These are phyloP conservation scores for Moesziomyces globuligerus DNA, from an alignment of 1,284 basidiomycete genomes.

Conservation along the genomic window DNA sequence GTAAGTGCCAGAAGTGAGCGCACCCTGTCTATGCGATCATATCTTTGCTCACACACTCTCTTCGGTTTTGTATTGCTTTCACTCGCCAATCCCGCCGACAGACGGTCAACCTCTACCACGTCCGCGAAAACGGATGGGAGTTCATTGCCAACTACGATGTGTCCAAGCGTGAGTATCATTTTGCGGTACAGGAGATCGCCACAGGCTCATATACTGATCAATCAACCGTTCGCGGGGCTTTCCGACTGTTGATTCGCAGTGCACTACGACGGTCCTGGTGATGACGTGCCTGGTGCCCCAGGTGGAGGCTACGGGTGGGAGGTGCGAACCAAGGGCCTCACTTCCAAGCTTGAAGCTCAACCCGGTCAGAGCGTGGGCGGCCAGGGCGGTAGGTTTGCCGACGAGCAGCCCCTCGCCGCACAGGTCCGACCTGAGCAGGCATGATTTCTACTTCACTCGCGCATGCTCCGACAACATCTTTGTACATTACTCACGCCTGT, in stretches of 20 bases:
- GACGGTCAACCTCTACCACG: conserved; percentile 93
- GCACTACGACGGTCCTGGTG: conserved; percentile 64
- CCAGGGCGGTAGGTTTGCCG: conserved; percentile 47
- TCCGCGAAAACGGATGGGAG: conserved; percentile 84
- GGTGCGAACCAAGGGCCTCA: conserved; percentile 60
- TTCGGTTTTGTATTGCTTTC: not conserved
- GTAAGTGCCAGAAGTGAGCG: conserved; percentile 33
- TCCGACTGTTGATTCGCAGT: conserved; percentile 26
- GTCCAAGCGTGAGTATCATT: conserved; percentile 46
- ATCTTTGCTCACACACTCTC: not conserved
- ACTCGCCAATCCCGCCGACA: conserved; percentile 5
- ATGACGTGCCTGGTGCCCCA: conserved; percentile 57
- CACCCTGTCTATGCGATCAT: not conserved
- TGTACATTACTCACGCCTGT: conserved; percentile 23
- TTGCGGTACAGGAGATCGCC: not conserved
- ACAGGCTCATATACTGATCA: not conserved
- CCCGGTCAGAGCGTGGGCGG: conserved; percentile 50
- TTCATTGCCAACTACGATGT: conserved; percentile 66
- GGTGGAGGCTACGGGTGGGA: conserved; percentile 65
- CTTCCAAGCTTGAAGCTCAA: conserved; percentile 51
- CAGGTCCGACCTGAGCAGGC: conserved; percentile 45
- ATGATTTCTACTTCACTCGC: conserved; percentile 1
- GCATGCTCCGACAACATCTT: not conserved
- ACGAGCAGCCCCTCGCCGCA: conserved; percentile 43
- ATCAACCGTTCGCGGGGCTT: not conserved